Conservation (phyloP, 768 basidiomycete genomes). For the Termitomyces bulborhizus region DNA sequence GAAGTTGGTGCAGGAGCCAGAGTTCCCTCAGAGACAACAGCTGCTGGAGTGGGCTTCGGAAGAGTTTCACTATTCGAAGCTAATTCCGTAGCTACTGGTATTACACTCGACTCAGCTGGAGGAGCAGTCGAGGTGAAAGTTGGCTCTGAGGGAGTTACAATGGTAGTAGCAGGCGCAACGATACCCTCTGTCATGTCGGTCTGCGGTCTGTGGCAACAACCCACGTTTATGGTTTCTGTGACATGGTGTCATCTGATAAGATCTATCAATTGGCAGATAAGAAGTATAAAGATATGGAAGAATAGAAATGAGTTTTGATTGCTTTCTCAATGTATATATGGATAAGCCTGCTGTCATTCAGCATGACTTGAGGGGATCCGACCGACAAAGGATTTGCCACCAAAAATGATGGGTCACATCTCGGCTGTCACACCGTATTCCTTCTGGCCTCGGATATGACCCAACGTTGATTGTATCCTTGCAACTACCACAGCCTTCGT, state of each 20-base stretch:
- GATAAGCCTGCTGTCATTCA: no score
- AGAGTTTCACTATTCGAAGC: slow-evolving; percentile 4
- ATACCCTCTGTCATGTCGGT: neutral
- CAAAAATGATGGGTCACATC: slow-evolving; percentile 11
- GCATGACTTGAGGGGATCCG: no score
- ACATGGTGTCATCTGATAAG: neutral
- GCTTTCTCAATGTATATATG: no score
- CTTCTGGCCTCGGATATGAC: slow-evolving; percentile 6
- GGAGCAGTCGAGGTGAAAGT: slow-evolving; percentile 12
- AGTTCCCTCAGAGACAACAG: slow-evolving; percentile 5
- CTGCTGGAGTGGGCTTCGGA: slow-evolving; percentile 2
- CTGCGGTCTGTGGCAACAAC: neutral
- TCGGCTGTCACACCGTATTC: neutral
- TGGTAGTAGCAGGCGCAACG: neutral
- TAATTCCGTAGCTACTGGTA: slow-evolving; percentile 10
- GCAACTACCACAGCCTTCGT: neutral
- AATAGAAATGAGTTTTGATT: neutral
- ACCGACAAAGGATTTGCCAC: neutral
- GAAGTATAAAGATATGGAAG: neutral
- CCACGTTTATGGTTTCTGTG: neutral
- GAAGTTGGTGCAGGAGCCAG: slow-evolving; percentile 7
- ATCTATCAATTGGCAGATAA: neutral
- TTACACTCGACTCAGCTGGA: slow-evolving; percentile 9
- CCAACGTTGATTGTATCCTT: slow-evolving; percentile 6
- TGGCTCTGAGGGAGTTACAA: neutral